phyloP scores from a whole-genome alignment of 2,329 filamentous ascomycete species.

The Colletotrichum agaves region DNA sequence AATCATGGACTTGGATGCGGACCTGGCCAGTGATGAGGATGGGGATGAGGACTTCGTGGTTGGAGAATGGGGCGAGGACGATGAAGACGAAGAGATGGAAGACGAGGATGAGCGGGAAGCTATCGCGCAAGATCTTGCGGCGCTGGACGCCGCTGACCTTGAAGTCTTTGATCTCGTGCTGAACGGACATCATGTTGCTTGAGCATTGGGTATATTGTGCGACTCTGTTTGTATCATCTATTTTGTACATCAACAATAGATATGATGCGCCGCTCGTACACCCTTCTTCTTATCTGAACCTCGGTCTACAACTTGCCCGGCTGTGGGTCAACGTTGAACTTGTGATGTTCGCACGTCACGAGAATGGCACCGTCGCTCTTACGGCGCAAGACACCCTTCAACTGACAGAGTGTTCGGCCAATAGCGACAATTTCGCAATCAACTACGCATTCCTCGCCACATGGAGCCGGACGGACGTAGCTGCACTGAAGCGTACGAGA shows the following conservation, averaged over 20 bases:
- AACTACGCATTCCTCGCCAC: conserved; percentile 61
- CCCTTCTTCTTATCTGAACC: not conserved
- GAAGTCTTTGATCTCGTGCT: conserved; percentile 34
- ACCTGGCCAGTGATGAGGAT: conserved; percentile 39
- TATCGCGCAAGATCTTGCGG: conserved; percentile 41
- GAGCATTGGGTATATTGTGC: conserved; percentile 1
- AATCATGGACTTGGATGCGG: conserved; percentile 40
- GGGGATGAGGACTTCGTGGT: conserved; percentile 41
- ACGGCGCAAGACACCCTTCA: conserved; percentile 66
- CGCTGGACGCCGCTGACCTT: conserved; percentile 23
- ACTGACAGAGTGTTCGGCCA: conserved; percentile 63
- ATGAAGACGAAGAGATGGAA: conserved; percentile 45
- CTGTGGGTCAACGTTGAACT: conserved; percentile 67
- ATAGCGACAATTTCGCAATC: conserved; percentile 68
- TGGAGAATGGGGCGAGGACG: conserved; percentile 42
- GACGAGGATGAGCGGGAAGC: conserved; percentile 42
- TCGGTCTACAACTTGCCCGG: conserved; percentile 42
- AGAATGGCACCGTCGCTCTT: conserved; percentile 63
- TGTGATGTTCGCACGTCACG: conserved; percentile 71
- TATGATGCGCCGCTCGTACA: not conserved
- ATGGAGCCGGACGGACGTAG: conserved; percentile 71
- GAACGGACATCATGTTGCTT: conserved; percentile 23
- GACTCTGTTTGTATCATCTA: not conserved
- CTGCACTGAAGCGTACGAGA: conserved; percentile 73
- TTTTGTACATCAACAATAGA: not conserved